Evolutionary conservation across 805 yeast species (phyloP).

Genomic region (Teunomyces panamensis): DNA sequence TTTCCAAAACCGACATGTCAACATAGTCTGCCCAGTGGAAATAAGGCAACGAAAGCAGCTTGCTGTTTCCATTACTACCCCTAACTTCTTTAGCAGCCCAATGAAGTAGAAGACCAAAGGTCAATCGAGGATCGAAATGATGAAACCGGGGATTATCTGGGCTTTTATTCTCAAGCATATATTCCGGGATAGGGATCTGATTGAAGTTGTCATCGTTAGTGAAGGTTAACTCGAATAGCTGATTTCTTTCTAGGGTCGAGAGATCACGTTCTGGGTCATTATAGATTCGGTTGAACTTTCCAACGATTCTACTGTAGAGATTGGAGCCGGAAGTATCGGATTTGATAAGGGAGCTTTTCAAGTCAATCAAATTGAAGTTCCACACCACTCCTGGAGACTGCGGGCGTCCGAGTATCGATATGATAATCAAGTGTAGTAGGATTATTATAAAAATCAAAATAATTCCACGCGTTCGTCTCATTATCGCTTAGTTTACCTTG

Average conservation of each 20-base stretch:
- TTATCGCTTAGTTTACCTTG: neutral
- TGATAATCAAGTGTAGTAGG: constrained; percentile 8
- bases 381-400: neutral
- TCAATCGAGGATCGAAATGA: constrained; percentile 28
- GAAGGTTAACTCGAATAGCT: neutral
- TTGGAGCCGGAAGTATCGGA: neutral
- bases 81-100: neutral
- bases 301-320: constrained; percentile 4
- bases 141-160: constrained; percentile 10
- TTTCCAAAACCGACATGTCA: constrained; percentile 21
- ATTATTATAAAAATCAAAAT: constrained; percentile 6
- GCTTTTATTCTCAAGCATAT: constrained; percentile 7
- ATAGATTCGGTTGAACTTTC: constrained; percentile 3
- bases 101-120: constrained; percentile 19
- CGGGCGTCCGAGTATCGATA: constrained; percentile 6
- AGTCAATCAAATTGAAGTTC: constrained; percentile 3
- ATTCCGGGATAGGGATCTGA: constrained; percentile 12
- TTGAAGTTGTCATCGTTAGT: constrained; percentile 6
- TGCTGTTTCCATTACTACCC: constrained; percentile 5
- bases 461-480: constrained; percentile 8
- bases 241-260: neutral
- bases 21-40: constrained; percentile 36
- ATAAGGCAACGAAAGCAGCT: constrained; percentile 13
- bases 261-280: neutral
- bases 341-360: constrained; percentile 4